A percentile compares a stretch with the other conserved stretches of the same genome.
phyloP scores from a whole-genome alignment of 768 basidiomycete species.

The Termitomyces titanicus region DNA sequence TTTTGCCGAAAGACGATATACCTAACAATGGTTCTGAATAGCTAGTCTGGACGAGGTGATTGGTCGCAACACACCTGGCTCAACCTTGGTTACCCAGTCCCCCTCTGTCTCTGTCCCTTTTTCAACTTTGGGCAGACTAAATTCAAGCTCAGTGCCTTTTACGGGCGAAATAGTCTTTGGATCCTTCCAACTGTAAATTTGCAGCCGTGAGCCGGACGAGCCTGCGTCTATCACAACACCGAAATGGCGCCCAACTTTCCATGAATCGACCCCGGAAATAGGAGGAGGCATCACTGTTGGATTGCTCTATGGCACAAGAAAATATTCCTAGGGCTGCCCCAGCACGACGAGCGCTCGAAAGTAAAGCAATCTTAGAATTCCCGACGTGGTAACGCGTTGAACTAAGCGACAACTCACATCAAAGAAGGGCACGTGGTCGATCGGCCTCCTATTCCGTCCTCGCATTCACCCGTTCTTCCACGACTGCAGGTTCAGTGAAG shows the following conservation, averaged over 20 bases:
- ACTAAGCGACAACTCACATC: neutral
- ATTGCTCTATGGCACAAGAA: neutral
- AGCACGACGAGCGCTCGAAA: conserved; percentile 1
- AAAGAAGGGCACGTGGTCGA: neutral
- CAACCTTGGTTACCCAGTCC: conserved; percentile 87
- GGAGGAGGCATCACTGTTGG: conserved; percentile 65
- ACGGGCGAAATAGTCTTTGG: conserved; percentile 52
- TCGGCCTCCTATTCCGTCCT: no score
- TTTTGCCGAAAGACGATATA: conserved; percentile 74
- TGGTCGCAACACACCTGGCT: conserved; percentile 70
- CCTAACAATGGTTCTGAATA: conserved; percentile 42
- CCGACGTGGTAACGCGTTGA: neutral
- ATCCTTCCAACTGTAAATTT: conserved; percentile 97
- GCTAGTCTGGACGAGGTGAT: neutral
- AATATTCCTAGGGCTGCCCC: neutral
- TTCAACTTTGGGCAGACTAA: conserved; percentile 78
- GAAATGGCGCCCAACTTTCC: conserved; percentile 79
- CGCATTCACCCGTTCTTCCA: no score
- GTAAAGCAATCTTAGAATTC: neutral
- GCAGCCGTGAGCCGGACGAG: conserved; percentile 92
- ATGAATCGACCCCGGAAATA: conserved; percentile 55
- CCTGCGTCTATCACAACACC: conserved; percentile 98
- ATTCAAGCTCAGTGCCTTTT: conserved; percentile 47
- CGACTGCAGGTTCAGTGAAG: no score
- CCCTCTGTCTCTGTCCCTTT: conserved; percentile 83